phyloP scores from a whole-genome alignment of 805 yeast genomes.

The Zygosaccharomyces rouxii region DNA sequence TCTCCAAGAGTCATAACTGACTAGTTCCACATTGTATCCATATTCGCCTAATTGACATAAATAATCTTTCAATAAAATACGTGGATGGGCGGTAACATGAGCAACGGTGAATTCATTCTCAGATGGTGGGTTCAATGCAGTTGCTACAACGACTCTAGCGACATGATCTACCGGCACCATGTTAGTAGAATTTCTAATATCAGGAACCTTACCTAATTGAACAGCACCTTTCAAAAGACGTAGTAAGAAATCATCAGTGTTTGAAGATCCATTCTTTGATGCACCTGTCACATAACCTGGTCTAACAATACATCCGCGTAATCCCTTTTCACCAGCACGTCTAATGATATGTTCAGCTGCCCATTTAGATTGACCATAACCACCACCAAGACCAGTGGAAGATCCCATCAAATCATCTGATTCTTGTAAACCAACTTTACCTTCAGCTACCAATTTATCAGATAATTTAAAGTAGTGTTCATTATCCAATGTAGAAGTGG shows the following conservation, averaged over 20 bases:
- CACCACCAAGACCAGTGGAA: conserved; percentile 74
- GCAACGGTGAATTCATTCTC: conserved; percentile 59
- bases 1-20: conserved; percentile 78
- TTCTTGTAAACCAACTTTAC: conserved; percentile 72
- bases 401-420: conserved; percentile 82
- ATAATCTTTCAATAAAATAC: conserved; percentile 74
- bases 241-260: conserved; percentile 93
- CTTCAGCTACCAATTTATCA: conserved; percentile 60
- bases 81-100: conserved; percentile 97
- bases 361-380: conserved; percentile 98
- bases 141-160: conserved; percentile 81
- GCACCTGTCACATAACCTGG: conserved; percentile 97
- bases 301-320: conserved; percentile 83
- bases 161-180: conserved; percentile 99
- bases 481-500: conserved; percentile 89
- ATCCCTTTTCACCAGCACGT: conserved; percentile 81
- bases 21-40: conserved; percentile 64
- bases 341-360: conserved; percentile 88
- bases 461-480: conserved; percentile 75
- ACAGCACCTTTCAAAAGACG: conserved; percentile 93
- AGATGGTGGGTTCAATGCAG: conserved; percentile 72
- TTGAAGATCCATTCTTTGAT: conserved; percentile 77
- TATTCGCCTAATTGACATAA: conserved; percentile 58
- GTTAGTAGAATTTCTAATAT: conserved; percentile 80
- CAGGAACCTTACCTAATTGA: conserved; percentile 82